Base-by-base conservation (phyloP, 352 stramenopile species). In the Blastocystis sp. region DNA sequence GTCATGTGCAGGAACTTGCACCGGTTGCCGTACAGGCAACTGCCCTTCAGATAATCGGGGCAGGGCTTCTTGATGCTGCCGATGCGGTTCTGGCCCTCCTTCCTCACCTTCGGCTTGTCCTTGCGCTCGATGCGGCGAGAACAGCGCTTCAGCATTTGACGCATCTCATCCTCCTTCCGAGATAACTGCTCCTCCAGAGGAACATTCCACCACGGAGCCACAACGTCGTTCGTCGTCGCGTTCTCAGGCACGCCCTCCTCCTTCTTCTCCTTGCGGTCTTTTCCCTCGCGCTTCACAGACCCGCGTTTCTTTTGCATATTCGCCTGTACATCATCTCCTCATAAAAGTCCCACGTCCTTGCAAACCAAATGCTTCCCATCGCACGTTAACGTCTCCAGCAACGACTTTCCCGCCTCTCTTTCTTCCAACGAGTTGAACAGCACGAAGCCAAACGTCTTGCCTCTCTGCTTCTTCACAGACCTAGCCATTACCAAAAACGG, bases 81-180 rank as follows among this genome's bases (percentile, higher is more conserved):
- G 79, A 90, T 67, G 94, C 90, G 60, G 92, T 91, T 89, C 94
- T 38, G 23, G n/a, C 66, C 56, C 43, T 79, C 60, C 74, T 84
- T 84, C 74, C 69, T 96, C 88, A 94, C 92, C 90, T 95, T 96
- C 89, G 94, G 93, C 86, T 91, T 91, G 66, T 92, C 95, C 88
- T 95, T 93, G 69, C 94, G 94, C 43, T 92, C 90, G 23, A 92
- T 94, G 74, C 93, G 92, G 21, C 93, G 92, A 45, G 94, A 92
- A 62, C 95, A 94, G 89, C 93, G 94, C 0, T 94, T 91, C 62
- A 96, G 89, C 71, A 95, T 93, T 71, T 94, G 94, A 91, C 94
- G 94, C 93, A 96, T 95, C 89, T 94, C 92, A 70, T 92, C 88
- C 66, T 96, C 93, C 81, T 96, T 96, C 76, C 91, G 92, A 77